Evolutionary conservation across 306 rosid genomes (phyloP).

Genomic region (Parietaria judaica): DNA sequence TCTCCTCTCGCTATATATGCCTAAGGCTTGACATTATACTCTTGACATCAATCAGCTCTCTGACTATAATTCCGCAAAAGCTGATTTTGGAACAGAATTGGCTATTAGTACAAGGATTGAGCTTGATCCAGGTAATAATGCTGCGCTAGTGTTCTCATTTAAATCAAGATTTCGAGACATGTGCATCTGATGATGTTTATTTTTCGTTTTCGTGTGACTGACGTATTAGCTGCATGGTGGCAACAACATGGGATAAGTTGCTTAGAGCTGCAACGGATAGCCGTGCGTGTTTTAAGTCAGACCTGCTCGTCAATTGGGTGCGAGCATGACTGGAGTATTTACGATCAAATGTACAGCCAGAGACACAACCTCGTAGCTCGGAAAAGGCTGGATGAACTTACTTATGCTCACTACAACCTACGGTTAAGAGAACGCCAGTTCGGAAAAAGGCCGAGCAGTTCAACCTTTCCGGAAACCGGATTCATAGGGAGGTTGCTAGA

Average conservation of each 20-base stretch:
- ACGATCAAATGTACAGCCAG: conserved; percentile 51
- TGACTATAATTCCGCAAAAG: conserved; percentile 73
- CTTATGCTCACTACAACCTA: conserved; percentile 79
- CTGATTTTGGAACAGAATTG: conserved; percentile 94
- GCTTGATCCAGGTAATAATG: conserved; percentile 72
- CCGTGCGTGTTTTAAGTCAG: conserved; percentile 87
- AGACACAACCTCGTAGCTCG: conserved; percentile 55
- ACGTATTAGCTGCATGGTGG: conserved; percentile 88
- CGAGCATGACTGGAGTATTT: conserved; percentile 76
- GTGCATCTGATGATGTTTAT: not conserved
- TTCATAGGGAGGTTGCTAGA: conserved; percentile 45
- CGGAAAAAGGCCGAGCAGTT: conserved; percentile 50
- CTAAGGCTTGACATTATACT: conserved; percentile 14
- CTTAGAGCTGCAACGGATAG: conserved; percentile 81
- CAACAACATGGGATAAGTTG: conserved; percentile 98
- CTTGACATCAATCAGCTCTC: conserved; percentile 46
- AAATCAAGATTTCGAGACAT: conserved; percentile 8
- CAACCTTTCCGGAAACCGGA: conserved; percentile 42
- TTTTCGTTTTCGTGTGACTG: not conserved
- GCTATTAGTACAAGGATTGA: conserved; percentile 92
- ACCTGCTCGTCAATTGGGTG: conserved; percentile 72
- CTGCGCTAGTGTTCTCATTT: conserved; percentile 11
- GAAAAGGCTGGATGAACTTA: conserved; percentile 64
- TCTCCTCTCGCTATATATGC: not conserved
- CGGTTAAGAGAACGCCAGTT: conserved; percentile 74